Evolutionary conservation across 805 yeast genomes (phyloP).

Genomic region (Candida krabiensis): DNA sequence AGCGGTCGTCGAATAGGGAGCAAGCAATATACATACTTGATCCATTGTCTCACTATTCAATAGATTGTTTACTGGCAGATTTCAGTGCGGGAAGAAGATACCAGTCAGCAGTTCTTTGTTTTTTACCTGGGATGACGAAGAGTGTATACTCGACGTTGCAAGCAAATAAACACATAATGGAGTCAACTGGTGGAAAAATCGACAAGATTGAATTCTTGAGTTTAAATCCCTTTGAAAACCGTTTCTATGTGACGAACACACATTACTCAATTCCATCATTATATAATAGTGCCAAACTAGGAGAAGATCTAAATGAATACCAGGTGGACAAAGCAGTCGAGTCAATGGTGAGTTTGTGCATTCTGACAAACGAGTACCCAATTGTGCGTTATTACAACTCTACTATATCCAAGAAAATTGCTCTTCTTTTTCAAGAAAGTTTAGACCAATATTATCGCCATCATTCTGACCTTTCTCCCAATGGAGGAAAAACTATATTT

Average conservation of each 20-base stretch:
- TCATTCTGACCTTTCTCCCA: conserved; percentile 64
- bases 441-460: conserved; percentile 75
- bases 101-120: conserved; percentile 68
- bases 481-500: conserved; percentile 51
- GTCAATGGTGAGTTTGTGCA: conserved; percentile 69
- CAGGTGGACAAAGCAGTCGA: conserved; percentile 62
- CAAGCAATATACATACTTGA: conserved; percentile 82
- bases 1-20: conserved; percentile 29
- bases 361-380: conserved; percentile 85
- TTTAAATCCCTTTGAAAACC: conserved; percentile 65
- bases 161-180: conserved; percentile 20
- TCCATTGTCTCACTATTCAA: conserved; percentile 57
- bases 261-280: conserved; percentile 66
- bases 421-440: conserved; percentile 65
- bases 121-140: conserved; percentile 57
- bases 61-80: conserved; percentile 80
- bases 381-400: conserved; percentile 71
- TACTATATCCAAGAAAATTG: conserved; percentile 54
- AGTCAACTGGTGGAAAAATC: conserved; percentile 19
- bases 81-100: conserved; percentile 69
- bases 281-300: conserved; percentile 67
- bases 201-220: conserved; percentile 42
- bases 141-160: conserved; percentile 9
- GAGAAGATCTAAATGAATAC: conserved; percentile 57
- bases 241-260: conserved; percentile 67